These are phyloP conservation scores for Globisporangium lucens DNA, from an alignment of 352 stramenopile species.

Conservation along the genomic window DNA sequence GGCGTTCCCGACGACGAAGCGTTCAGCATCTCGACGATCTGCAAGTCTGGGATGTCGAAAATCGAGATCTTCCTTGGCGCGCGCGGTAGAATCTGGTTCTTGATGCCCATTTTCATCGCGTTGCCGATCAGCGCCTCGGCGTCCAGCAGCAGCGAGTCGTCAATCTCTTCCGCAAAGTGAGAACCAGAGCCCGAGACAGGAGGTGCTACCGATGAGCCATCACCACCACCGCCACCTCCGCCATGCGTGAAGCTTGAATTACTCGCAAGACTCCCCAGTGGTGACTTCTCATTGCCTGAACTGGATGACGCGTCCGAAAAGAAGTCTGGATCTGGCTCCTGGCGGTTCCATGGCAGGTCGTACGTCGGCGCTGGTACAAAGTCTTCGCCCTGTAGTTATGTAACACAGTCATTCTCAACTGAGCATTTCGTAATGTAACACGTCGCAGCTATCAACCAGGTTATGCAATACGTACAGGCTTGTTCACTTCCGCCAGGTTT, in stretches of 20 bases:
- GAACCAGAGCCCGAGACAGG: not conserved
- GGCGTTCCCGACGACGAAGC: slow-evolving; percentile 14
- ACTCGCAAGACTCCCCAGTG: slow-evolving; percentile 1
- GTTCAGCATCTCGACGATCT: slow-evolving; percentile 56
- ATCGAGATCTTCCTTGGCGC: slow-evolving; percentile 61
- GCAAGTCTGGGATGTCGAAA: slow-evolving; percentile 58
- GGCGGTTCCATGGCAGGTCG: slow-evolving; percentile 61
- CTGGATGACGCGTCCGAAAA: slow-evolving; percentile 13
- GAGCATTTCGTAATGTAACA: not conserved
- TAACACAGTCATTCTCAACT: slow-evolving; percentile 1
- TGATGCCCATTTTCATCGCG: slow-evolving; percentile 65
- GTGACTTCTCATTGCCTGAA: slow-evolving; percentile 14
- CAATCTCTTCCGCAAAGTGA: slow-evolving; percentile 27
- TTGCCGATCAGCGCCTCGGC: slow-evolving; percentile 70
- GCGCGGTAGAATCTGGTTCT: slow-evolving; percentile 53
- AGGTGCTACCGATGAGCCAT: not conserved
- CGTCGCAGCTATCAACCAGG: not conserved
- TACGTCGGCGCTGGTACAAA: slow-evolving; percentile 30
- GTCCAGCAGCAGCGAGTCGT: slow-evolving; percentile 59
- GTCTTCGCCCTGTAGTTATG: slow-evolving; percentile 12
- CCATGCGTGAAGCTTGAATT: slow-evolving; percentile 10
- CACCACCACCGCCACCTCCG: not conserved
- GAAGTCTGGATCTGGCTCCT: slow-evolving; percentile 25
- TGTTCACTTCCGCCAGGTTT: slow-evolving; percentile 48
- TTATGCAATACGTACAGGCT: slow-evolving; percentile 19